Evolutionary conservation across 2,329 filamentous ascomycete genomes (phyloP), one percentile per base, ranked within the genome.

Genomic region (Pseudocercospora macadamiae): DNA sequence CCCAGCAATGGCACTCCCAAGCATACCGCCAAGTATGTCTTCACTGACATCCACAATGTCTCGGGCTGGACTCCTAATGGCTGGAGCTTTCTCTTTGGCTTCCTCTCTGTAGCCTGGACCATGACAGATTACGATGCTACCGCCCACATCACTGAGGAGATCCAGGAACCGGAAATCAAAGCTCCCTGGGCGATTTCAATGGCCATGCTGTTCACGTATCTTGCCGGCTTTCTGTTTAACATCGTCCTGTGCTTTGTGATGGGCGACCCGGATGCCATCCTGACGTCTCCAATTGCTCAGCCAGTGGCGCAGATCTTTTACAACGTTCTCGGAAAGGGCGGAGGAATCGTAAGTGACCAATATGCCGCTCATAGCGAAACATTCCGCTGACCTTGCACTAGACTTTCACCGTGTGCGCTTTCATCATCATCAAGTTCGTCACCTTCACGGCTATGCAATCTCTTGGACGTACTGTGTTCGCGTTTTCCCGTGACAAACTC

Each of bases 31-130:
- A 69, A 70, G 18, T 85, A 83, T 63, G 83, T 82, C 34, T 86
- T 85, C 67, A 84, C 82, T 6, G 66, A 84, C 52, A 76, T 84
- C 51, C 75, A 80, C 44, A 75, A 80, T 2, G 71, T 71, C 21
- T 82, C 79, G 0, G 83, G 83, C 32, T 86, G 83, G 83, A 74
- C 66, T 0, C 82, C 82, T 0, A 71, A 77, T 2, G 83, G 82
- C 19, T 85, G 81, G 69, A 81, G 80, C 2, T 85, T 83, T 68
- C 67, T 85, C n/a, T 85, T 86, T 59, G 83, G 83, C n/a, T 85
- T 84, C 67, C 73, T 86, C 23, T 82, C 80, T 1, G 83, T 84
- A 34, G 79, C 79, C 18, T 86, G 83, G 83, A 85, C 82, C 54
- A 85, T 86, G 82, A 85, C 82, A 3, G 79, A 82, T 65, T 82